Base-by-base conservation (phyloP, 2,329 filamentous ascomycete species). In the Ilyonectria destructans region DNA sequence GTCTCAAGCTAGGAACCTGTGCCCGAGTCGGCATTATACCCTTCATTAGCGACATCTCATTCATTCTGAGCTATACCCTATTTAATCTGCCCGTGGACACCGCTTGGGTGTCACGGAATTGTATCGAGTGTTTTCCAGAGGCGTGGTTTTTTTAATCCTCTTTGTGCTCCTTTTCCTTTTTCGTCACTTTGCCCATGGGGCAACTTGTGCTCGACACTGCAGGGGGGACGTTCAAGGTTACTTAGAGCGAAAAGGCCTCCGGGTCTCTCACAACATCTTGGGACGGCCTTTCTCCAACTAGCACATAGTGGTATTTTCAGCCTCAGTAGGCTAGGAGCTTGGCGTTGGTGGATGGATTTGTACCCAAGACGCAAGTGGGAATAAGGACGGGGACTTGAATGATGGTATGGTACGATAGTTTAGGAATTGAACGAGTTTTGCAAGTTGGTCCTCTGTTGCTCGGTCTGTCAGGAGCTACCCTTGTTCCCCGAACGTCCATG, bases 321-420 rank as follows among this genome's bases (percentile, higher is more conserved):
- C 68, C 72, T 70, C 65, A 69, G 66, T 64, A 54, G 58, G 71
- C 69, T 70, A 64, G 71, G 68, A 77, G 74, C 73, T 77, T 63
- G 75, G 75, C 75, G 75, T 77, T 77, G 70, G 70, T 72, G 70
- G 73, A 74, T 70, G 67, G 69, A 74, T 69, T 71, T 68, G 68
- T 67, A 71, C 67, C 57, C 56, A 64, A 58, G 60, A 62, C 46
- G 57, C 58, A 59, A 48, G 45, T 65, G 48, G 51, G 26, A 35
- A 40, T n/a, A 58, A 58, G 60, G 55, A 56, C 33, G 61, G 48
- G 31, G 58, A 43, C 59, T 56, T 70, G 62, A 58, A 67, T 71
- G 56, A 71, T 52, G 64, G 67, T 66, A 56, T 58, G 66, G 68
- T 67, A 69, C 52, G 69, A 67, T 75, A 75, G 65, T 62, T 61